Base-by-base conservation (phyloP, 306 rosid genomes). In the Citrullus colocynthis region DNA sequence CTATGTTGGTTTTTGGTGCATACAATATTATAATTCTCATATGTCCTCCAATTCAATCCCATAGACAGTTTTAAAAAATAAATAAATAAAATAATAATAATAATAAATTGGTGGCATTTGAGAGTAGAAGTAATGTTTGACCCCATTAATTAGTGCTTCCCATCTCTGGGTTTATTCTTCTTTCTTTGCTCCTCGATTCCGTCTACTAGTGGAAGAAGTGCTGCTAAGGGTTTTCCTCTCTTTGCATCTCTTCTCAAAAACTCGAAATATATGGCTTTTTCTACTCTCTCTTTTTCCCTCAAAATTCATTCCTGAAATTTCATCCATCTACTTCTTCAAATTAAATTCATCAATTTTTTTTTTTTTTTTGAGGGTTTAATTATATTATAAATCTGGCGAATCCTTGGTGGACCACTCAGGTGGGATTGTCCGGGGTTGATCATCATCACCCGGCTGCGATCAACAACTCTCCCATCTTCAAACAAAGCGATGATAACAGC, bases 331-430 rank as follows among this genome's bases (percentile, higher is more conserved):
- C 54, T 48, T 48, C 54, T 48, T 48, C 54, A 36, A 36, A 36
- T 36, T 36, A 36, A 36, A 36, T 36, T 36, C 54, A 12, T 48
- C 54, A 48, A 3, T 16, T 52, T 15, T 63, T 32, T 14, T 6
- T 32, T 15, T 21, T 11, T 21, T 9, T 21, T 24, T 11, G 61
- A 57, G 28, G 28, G 28, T n/a, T 57, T 20, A 20, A 20, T 20
- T 57, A 5, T 11, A 15, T 52, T 16, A 48, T 48, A 64, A 49
- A 6, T 80, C 90, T 95, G 98, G 97, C 98, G 78, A 95, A 90
- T 79, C 98, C 97, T 56, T 95, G 98, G 98, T 95, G 98, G 98
- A 84, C 91, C 11, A 82, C 83, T 39, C 95, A 86, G 84, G 90
- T 88, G 66, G 97, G 96, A 85, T 79, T 90, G 82, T 84, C 90